Evolutionary conservation across 2,329 filamentous ascomycete genomes (phyloP).

Genomic region (Botryotinia convoluta): DNA sequence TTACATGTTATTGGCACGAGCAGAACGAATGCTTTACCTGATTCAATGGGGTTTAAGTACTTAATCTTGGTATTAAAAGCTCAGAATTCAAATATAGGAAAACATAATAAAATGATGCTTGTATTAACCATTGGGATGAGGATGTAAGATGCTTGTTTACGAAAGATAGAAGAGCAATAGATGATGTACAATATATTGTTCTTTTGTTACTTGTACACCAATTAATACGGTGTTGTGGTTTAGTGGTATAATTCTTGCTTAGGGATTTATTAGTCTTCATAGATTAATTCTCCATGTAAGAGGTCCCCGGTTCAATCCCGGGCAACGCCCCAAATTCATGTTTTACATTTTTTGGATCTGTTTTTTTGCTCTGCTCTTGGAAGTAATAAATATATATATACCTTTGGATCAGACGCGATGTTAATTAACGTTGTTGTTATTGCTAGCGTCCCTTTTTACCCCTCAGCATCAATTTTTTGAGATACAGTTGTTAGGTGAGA

Average conservation of each 20-base stretch:
- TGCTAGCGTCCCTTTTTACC: background rate
- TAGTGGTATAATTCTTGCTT: constrained; percentile 24
- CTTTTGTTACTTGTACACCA: rapidly evolving
- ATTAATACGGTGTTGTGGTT: constrained; percentile 5
- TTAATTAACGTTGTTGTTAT: background rate
- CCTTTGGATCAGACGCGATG: background rate
- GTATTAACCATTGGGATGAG: background rate
- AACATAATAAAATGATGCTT: background rate
- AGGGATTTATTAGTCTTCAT: background rate
- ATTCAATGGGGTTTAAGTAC: background rate
- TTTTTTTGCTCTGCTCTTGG: background rate
- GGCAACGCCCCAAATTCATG: background rate
- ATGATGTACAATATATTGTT: background rate
- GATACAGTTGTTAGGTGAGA: background rate
- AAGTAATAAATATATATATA: background rate
- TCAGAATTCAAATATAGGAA: background rate
- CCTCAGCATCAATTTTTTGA: background rate
- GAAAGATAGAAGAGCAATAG: rapidly evolving
- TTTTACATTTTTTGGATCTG: background rate
- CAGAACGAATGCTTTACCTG: background rate
- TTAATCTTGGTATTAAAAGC: background rate
- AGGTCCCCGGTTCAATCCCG: constrained; percentile 23
- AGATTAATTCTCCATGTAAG: constrained; percentile 10
- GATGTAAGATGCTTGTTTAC: background rate
- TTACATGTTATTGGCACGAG: background rate